Conservation (phyloP, 495 filamentous ascomycete genomes). For the Platismatia glauca region DNA sequence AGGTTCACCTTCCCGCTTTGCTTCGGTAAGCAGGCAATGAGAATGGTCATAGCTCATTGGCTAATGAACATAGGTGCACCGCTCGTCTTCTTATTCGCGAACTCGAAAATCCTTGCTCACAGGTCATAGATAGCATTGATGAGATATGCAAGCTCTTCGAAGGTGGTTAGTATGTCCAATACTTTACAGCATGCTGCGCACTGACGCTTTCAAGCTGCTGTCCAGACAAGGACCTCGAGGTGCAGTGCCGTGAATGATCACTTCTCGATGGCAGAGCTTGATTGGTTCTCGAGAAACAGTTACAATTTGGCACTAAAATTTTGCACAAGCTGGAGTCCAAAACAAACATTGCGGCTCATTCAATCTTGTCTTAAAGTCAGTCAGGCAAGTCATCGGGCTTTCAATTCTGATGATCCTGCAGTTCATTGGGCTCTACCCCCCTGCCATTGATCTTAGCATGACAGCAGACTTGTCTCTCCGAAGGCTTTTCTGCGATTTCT, state of each 20-base stretch:
- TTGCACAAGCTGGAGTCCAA: constrained; percentile 45
- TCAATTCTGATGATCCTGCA: constrained; percentile 19
- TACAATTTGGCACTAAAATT: constrained; percentile 65
- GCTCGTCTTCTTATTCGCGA: constrained; percentile 52
- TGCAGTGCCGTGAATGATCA: constrained; percentile 25
- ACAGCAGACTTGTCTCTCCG: constrained; percentile 47
- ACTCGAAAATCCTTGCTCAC: constrained; percentile 28
- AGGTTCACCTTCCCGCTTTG: constrained; percentile 57
- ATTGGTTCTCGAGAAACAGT: constrained; percentile 73
- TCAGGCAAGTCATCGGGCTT: neutral
- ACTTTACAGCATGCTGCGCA: neutral
- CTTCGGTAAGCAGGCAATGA: constrained; percentile 37
- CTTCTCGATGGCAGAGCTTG: constrained; percentile 54
- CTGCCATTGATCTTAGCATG: constrained; percentile 35
- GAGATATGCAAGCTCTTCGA: constrained; percentile 58
- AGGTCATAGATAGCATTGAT: constrained; percentile 26
- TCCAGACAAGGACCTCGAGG: constrained; percentile 37
- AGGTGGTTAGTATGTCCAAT: constrained; percentile 38
- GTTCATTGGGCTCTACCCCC: constrained; percentile 53
- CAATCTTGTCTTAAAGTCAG: constrained; percentile 44
- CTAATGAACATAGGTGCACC: constrained; percentile 32
- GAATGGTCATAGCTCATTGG: neutral
- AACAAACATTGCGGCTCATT: constrained; percentile 47
- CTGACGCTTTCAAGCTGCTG: constrained; percentile 32
- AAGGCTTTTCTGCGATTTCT: constrained; percentile 58